Conservation (phyloP, 2,329 filamentous ascomycete genomes). For the Xylaria sp. region DNA sequence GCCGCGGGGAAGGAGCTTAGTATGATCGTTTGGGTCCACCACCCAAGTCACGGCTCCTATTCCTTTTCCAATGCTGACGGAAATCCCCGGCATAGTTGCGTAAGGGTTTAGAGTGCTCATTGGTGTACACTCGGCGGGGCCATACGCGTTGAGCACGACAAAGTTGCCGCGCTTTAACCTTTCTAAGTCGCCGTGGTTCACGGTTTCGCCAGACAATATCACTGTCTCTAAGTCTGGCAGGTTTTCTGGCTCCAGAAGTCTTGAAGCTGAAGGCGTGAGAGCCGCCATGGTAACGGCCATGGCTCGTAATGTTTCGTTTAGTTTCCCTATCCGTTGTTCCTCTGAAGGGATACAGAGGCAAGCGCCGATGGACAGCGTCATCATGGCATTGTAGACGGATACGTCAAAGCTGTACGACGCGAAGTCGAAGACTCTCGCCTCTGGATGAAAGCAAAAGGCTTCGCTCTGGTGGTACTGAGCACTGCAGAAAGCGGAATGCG, state of each 20-base stretch:
- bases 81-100: conserved; percentile 7
- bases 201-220: background rate
- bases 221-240: conserved; percentile 1
- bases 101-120: conserved; percentile 17
- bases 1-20: background rate
- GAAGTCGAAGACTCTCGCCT: conserved; percentile 18
- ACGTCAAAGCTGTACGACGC: conserved; percentile 21
- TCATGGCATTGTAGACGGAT: conserved; percentile 21
- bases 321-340: conserved; percentile 15
- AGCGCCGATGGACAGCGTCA: conserved; percentile 12
- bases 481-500: background rate
- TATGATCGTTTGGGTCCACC: conserved; percentile 10
- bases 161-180: conserved; percentile 4
- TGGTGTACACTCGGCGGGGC: conserved; percentile 18
- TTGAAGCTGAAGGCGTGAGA: conserved; percentile 6
- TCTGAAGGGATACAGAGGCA: conserved; percentile 16
- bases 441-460: conserved; percentile 11
- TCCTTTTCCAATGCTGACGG: conserved; percentile 14
- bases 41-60: conserved; percentile 15
- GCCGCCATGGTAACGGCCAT: conserved; percentile 10
- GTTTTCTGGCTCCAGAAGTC: background rate
- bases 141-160: conserved; percentile 18
- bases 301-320: conserved; percentile 6
- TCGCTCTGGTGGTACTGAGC: background rate
- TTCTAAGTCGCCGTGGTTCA: conserved; percentile 1